A percentile compares a stretch with the other conserved stretches of the same genome.
Conservation (phyloP, 305 asterid species). For the Fraxinus dipetala region DNA sequence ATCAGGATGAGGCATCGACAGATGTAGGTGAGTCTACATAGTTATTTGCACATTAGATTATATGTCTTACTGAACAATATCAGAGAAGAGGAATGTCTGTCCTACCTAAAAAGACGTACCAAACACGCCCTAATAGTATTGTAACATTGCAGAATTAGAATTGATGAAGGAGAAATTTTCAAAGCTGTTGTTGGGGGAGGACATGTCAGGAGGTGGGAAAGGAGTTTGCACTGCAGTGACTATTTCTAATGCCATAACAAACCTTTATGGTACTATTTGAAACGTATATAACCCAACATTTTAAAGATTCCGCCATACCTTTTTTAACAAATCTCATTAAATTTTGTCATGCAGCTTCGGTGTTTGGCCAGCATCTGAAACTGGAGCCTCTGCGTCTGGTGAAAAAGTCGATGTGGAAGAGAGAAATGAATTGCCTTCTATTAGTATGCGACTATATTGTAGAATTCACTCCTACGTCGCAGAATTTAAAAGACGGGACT, state of each 20-base stretch:
- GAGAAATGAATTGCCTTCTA: conserved; percentile 78
- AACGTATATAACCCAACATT: background rate
- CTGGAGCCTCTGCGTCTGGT: conserved; percentile 67
- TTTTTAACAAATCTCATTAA: background rate
- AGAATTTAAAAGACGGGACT: conserved; percentile 53
- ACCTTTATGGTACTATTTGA: conserved; percentile 61
- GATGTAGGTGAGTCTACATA: conserved; percentile 37
- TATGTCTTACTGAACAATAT: background rate
- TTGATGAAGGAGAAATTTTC: conserved; percentile 91
- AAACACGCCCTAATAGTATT: background rate
- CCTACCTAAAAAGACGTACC: background rate
- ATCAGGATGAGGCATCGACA: conserved; percentile 22
- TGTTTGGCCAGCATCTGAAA: conserved; percentile 72
- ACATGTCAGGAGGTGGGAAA: conserved; percentile 90
- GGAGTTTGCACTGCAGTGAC: conserved; percentile 79
- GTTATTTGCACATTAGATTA: background rate
- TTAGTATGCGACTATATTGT: conserved; percentile 77
- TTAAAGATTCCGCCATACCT: background rate
- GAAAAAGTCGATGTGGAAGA: conserved; percentile 76
- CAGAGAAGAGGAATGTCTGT: background rate
- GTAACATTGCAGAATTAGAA: conserved; percentile 50
- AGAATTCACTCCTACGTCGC: conserved; percentile 60
- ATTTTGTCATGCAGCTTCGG: conserved; percentile 53
- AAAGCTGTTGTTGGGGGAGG: conserved; percentile 71
- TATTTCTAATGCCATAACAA: conserved; percentile 80